Base-by-base conservation (phyloP, 805 yeast genomes). In the Saccharomycopsis lassenensis region DNA sequence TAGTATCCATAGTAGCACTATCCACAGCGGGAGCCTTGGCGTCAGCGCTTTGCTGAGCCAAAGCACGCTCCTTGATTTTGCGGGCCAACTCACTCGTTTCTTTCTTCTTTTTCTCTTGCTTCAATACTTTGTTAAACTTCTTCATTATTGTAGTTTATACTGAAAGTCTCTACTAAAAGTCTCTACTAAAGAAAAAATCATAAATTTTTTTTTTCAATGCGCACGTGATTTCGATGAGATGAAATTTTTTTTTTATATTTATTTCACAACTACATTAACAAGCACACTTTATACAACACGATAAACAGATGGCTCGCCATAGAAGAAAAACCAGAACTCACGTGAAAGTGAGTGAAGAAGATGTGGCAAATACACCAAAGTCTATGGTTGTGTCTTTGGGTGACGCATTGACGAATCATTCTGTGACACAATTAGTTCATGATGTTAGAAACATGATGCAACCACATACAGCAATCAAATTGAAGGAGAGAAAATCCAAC, bases 321-420 rank as follows among this genome's bases (percentile, higher is more conserved):
- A 63, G 74, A 64, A 69, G 71, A 39, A 87, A 86, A 62, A 82
- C 75, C 55, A 79, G 95, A 71, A 89, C 97, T 11, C 96, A 87
- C 55, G 80, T 65, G 33, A 67, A 67, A 43, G 59, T 60, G 23
- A 61, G 72, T 18, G 78, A 72, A 45, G 93, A 77, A 47, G 84
- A 77, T 40, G 58, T 62, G 31, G 76, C 77, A 33, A 75, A 74
- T 50, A 74, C 85, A 43, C 97, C 98, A 15, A 72, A 81, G 51
- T 86, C 96, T 2, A 87, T 91, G 95, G 97, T 91, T 37, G 69
- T 91, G 45, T 75, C 91, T 50, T 69, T 86, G 36, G 96, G 97
- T 1, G 62, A 71, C 11, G 70, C 84, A 27, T 63, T 79, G 48
- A 74, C 74, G 41, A 87, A 89, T 52, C 85, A 82, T 50, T 75